phyloP scores from a whole-genome alignment of 306 rosid species.

The Bauhinia variegata region DNA sequence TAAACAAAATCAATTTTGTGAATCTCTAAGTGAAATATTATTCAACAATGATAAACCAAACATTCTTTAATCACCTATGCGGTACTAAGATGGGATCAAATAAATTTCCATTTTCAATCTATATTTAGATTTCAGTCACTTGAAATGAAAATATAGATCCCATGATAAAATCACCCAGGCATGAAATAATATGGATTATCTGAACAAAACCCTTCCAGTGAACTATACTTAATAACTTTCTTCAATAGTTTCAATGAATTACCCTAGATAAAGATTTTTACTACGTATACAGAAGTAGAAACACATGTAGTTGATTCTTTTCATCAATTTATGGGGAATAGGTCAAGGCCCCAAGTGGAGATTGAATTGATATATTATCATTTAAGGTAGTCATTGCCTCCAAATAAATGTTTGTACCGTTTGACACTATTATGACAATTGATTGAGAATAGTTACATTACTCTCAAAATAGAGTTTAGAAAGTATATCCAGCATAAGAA shows the following conservation, averaged over 20 bases:
- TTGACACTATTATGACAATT: neutral
- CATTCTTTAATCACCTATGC: neutral
- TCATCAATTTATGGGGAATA: neutral
- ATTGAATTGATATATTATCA: neutral
- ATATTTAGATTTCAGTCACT: neutral
- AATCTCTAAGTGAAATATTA: neutral
- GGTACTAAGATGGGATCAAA: neutral
- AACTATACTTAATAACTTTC: neutral
- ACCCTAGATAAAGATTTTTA: neutral
- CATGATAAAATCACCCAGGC: neutral
- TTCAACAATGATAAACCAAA: neutral
- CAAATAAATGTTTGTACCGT: neutral
- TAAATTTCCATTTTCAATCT: neutral
- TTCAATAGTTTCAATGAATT: neutral
- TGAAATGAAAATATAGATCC: neutral
- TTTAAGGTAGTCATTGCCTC: neutral
- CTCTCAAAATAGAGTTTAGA: neutral
- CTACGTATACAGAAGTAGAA: neutral
- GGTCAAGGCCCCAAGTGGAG: neutral
- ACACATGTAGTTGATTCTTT: neutral
- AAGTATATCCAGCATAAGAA: neutral
- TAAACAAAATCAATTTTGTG: neutral
- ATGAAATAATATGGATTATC: neutral
- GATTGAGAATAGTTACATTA: neutral
- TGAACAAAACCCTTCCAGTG: neutral